Evolutionary conservation across 2,329 filamentous ascomycete genomes (phyloP), one percentile per base, ranked within the genome.

Genomic region (Beauveria bassiana): DNA sequence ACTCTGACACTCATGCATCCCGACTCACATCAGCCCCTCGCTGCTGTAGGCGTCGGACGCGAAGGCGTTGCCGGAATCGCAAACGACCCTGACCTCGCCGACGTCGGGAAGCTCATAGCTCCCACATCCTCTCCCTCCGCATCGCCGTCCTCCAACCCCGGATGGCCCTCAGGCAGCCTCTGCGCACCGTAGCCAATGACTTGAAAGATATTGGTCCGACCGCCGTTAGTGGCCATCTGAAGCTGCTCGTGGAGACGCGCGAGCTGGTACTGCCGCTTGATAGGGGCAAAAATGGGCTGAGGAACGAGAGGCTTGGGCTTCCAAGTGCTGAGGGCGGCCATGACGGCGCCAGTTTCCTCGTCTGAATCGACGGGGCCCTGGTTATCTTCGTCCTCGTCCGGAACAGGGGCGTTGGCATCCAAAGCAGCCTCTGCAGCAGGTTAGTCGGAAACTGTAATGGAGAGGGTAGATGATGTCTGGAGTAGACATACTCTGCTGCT

Each of bases 311-410:
- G 93, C 65, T 88, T 86, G 0, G 93, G 93, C 49, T 86, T 86
- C 77, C 90, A 91, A 59, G 86, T 85, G 26, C 86, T 80, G 59
- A 93, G 82, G 8, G 90, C 90, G 38, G 83, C 80, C 91, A 98
- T 96, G 57, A 98, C 90, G 0, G 88, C 83, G 54, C 92, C 88
- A 56, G 91, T 91, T 74, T 99, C 95, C 77, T 98, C 95, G 71
- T 99, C 95, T 2, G 90, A 95, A 73, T 99, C 95, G 43, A 99
- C 85, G 1, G 91, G 89, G 3, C 86, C 90, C 6, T 86, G 86
- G 64, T 91, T 90, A 62, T 84, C 84, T 52, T 96, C 91, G 68
- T 93, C 84, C 63, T 93, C 90, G 65, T 97, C 92, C 68, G 93
- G 91, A 20, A 95, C 77, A 2, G 92, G 93, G 1, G 93, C 93